Base-by-base conservation (phyloP, 2,329 filamentous ascomycete genomes). In the Ascochyta koolunga region DNA sequence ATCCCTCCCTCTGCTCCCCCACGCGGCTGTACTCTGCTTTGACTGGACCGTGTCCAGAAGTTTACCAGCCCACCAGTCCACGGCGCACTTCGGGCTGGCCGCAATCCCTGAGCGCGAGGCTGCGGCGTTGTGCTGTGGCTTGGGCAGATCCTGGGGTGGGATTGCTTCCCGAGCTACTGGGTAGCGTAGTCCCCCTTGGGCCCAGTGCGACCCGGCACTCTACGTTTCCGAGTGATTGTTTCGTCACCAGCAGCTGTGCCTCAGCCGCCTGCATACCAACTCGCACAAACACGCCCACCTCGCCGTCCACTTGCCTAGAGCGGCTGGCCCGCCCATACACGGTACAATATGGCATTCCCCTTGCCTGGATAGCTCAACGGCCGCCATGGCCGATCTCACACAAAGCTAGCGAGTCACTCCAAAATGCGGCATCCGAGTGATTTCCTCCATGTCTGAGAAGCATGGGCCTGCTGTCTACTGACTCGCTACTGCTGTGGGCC, bases 231-330 rank as follows among this genome's bases (percentile, higher is more conserved):
- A 58, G 32, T 36, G 43, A 48, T 48, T 51, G 53, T 51, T 56
- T 51, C 53, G 53, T 56, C 43, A 47, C 47, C 53, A 44, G 53
- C 25, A 49, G 35, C 40, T 45, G 41, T 51, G 35, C 48, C 40
- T 39, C 48, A 54, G 33, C 50, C 50, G 51, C 40, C 51, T 54
- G 51, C 45, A 54, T 40, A 54, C 35, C 36, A n/a, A 32, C 51
- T 55, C 42, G 53, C 54, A 64, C 58, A 50, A 60, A 62, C 61
- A 33, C 54, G 62, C 63, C 59, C 53, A 64, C 60, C 51, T 65
- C 62, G 61, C 64, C 65, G 63, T 65, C 54, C 60, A 58, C 56
- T 51, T 56, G 19, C 52, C 54, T 38, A 36, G 16, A 53, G 24
- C 54, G 36, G 56, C 48, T 59, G 47, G 48, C 54, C 37, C 50